Conservation (phyloP, 202 grass and related monocot genomes). For the Cymbopogon flexuosus region DNA sequence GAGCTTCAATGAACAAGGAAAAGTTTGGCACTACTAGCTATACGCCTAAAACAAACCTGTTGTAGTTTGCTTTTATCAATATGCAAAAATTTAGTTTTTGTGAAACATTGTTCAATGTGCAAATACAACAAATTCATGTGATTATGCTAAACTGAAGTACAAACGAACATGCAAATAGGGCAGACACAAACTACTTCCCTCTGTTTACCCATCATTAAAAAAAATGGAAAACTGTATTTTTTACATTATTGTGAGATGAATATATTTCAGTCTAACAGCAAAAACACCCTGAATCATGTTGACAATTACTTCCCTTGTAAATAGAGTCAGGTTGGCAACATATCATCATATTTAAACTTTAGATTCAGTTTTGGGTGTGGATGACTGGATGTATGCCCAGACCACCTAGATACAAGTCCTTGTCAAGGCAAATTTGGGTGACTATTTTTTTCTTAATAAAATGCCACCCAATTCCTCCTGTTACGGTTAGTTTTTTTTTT, state of each 20-base stretch:
- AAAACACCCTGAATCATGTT: background rate
- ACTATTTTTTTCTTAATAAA: background rate
- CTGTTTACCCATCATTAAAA: background rate
- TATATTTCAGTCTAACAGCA: background rate
- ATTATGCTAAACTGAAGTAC: too few species aligned
- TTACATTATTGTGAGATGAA: background rate
- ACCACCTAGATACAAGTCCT: background rate
- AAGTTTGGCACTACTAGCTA: background rate
- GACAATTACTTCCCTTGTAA: background rate
- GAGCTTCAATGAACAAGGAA: conserved; percentile 21
- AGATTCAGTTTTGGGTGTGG: background rate
- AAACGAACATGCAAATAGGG: background rate
- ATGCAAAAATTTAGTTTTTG: background rate
- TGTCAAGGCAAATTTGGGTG: background rate
- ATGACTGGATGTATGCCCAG: background rate
- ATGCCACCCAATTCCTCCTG: background rate
- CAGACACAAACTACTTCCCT: background rate
- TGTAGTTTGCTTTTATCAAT: background rate
- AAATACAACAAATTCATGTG: background rate
- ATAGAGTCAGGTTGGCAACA: background rate
- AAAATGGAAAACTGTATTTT: background rate
- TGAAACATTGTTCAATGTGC: background rate
- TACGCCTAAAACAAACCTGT: background rate
- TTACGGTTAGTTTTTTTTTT: background rate
- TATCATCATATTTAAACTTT: background rate